Conservation (phyloP, 2,329 filamentous ascomycete species). For the Trichoderma sp. region DNA sequence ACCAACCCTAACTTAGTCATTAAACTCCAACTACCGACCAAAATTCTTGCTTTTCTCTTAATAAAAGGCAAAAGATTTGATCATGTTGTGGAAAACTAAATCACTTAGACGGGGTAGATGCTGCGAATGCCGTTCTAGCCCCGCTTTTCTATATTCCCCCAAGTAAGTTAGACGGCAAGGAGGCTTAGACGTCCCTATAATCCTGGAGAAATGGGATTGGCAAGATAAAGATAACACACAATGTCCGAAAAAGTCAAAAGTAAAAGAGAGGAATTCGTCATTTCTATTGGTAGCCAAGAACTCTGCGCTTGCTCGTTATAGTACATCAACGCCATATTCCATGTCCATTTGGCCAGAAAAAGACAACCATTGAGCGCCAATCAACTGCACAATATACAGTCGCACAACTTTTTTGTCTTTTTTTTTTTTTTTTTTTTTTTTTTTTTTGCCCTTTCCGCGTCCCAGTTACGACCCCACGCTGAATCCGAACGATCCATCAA, state of each 20-base stretch:
- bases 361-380: not conserved
- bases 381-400: not conserved
- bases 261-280: not conserved
- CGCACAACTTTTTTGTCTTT: not conserved
- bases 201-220: not conserved
- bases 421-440: too few species aligned
- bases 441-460: not conserved
- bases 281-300: constrained; percentile 6
- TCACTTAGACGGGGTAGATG: not conserved
- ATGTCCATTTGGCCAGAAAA: constrained; percentile 3
- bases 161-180: not conserved
- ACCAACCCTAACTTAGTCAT: not conserved
- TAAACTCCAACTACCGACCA: not conserved
- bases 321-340: constrained; percentile 15
- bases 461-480: constrained; percentile 50
- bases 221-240: not conserved
- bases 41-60: not conserved
- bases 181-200: not conserved
- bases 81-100: not conserved
- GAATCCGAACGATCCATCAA: constrained; percentile 62
- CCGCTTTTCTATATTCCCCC: not conserved
- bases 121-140: not conserved
- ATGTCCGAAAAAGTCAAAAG: not conserved
- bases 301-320: constrained; percentile 8
- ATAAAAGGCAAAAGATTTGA: not conserved